These are phyloP conservation scores for Penicillium nucicola DNA, from an alignment of 495 filamentous ascomycete genomes.

Conservation along the genomic window DNA sequence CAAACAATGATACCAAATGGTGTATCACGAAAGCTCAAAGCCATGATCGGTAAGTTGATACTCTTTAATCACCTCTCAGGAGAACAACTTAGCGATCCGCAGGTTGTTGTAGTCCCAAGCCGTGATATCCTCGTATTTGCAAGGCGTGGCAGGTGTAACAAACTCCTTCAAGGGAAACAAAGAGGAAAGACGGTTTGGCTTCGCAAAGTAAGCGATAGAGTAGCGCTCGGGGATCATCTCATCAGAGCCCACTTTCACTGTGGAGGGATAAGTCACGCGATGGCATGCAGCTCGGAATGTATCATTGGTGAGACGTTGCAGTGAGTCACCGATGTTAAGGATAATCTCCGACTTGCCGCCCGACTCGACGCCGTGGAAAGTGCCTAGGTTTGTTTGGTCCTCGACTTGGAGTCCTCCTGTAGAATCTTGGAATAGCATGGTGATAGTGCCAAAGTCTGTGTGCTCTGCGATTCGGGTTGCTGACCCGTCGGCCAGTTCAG, in stretches of 20 bases:
- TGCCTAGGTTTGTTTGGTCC: conserved; percentile 27
- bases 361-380: conserved; percentile 42
- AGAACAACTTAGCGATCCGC: conserved; percentile 16
- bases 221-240: conserved; percentile 24
- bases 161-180: conserved; percentile 19
- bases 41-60: too few relatives aligned
- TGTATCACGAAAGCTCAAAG: too few relatives aligned
- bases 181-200: conserved; percentile 23
- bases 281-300: conserved; percentile 33
- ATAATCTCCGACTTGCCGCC: conserved; percentile 53
- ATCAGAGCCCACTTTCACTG: conserved; percentile 14
- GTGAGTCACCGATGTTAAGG: conserved; percentile 63
- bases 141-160: conserved; percentile 14
- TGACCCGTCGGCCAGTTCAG: conserved; percentile 15
- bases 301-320: conserved; percentile 62
- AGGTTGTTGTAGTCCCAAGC: conserved; percentile 34
- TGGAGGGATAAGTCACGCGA: conserved; percentile 23
- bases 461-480: conserved; percentile 38
- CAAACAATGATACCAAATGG: neutral
- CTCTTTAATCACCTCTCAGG: neutral
- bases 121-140: conserved; percentile 28
- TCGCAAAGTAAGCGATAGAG: conserved; percentile 35
- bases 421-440: conserved; percentile 48
- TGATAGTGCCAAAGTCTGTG: conserved; percentile 46
- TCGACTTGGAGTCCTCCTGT: conserved; percentile 46